Conservation (phyloP, 345 rosid species). For the Citrus sp. region DNA sequence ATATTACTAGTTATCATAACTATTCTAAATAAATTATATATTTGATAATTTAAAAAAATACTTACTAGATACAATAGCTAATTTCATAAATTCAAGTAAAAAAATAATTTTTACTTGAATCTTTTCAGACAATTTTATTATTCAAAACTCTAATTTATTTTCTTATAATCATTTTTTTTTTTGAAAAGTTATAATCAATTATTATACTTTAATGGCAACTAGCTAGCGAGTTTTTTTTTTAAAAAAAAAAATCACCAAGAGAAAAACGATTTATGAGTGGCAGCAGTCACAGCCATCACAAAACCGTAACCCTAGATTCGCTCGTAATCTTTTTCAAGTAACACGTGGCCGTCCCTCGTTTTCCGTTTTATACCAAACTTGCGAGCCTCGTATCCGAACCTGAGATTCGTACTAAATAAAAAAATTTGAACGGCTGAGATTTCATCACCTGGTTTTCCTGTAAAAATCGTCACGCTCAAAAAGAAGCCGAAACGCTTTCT, state of each 20-base stretch:
- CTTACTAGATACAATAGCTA: too few species aligned
- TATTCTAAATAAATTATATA: too few species aligned
- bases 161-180: too few species aligned
- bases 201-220: not conserved
- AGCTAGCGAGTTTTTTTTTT: too few species aligned
- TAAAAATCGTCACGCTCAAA: not conserved
- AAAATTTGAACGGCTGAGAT: slow-evolving; percentile 25
- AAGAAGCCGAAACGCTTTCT: not conserved
- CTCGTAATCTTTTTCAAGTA: not conserved
- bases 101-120: too few species aligned
- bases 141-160: too few species aligned
- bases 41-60: too few species aligned
- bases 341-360: slow-evolving; percentile 5
- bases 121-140: too few species aligned
- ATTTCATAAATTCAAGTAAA: too few species aligned
- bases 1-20: too few species aligned
- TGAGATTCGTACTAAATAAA: slow-evolving; percentile 16
- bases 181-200: too few species aligned
- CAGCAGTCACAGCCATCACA: slow-evolving; percentile 1
- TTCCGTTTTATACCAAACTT: not conserved
- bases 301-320: not conserved
- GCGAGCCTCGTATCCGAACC: slow-evolving; percentile 15
- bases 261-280: not conserved
- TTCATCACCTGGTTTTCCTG: not conserved
- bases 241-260: not conserved